phyloP scores from a whole-genome alignment of 495 filamentous ascomycete genomes.

The Parachaetomium inaequale region DNA sequence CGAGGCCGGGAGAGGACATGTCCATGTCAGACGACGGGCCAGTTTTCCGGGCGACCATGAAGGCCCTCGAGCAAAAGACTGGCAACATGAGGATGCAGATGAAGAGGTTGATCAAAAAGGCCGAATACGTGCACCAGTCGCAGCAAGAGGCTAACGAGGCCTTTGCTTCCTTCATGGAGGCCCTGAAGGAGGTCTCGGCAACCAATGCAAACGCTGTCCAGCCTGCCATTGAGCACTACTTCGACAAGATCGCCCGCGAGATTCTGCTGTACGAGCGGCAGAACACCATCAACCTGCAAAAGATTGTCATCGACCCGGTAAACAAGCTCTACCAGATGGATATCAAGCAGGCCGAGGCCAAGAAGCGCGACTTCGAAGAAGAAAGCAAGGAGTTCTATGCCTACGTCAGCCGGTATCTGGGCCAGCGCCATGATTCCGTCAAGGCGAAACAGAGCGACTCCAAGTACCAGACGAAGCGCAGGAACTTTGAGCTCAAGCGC shows the following conservation, averaged over 20 bases:
- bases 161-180: constrained; percentile 76
- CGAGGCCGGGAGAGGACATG: constrained; percentile 82
- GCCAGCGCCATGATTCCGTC: constrained; percentile 88
- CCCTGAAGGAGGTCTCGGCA: constrained; percentile 78
- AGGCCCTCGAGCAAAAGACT: constrained; percentile 92
- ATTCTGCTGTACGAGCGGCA: constrained; percentile 83
- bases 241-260: constrained; percentile 90
- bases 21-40: constrained; percentile 87
- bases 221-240: constrained; percentile 95
- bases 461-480: constrained; percentile 92
- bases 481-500: constrained; percentile 91
- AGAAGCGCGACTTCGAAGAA: constrained; percentile 97
- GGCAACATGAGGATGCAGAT: constrained; percentile 89
- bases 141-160: constrained; percentile 83
- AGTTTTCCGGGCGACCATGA: constrained; percentile 94
- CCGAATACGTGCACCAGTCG: constrained; percentile 76
- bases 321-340: constrained; percentile 88
- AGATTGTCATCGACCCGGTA: constrained; percentile 89
- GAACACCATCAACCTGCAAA: constrained; percentile 80
- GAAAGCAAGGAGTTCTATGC: constrained; percentile 97
- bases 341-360: constrained; percentile 95
- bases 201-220: constrained; percentile 94
- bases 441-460: constrained; percentile 98
- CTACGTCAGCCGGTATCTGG: constrained; percentile 90
- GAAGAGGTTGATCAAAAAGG: constrained; percentile 91